Evolutionary conservation across 305 asterid species (phyloP).

Genomic region (Fraxinus platypoda): DNA sequence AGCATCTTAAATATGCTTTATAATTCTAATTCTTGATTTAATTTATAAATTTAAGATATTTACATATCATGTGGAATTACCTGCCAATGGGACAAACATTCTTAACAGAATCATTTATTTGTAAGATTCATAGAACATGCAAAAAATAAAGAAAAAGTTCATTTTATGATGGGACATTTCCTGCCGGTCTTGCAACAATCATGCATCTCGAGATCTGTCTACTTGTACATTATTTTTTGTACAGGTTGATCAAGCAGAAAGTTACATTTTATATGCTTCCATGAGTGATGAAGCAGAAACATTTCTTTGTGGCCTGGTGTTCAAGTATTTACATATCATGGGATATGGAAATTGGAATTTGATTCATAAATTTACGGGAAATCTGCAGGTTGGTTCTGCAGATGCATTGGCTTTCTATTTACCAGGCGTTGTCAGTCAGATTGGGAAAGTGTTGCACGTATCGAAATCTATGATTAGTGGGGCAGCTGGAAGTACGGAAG

Average conservation of each 20-base stretch:
- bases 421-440: slow-evolving; percentile 92
- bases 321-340: background rate
- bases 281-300: background rate
- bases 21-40: background rate
- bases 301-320: background rate
- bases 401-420: slow-evolving; percentile 93
- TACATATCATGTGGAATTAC: slow-evolving; percentile 2
- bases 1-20: background rate
- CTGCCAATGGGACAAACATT: slow-evolving; percentile 13
- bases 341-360: background rate
- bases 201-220: background rate
- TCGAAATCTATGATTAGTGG: slow-evolving; percentile 88
- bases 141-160: slow-evolving; percentile 1
- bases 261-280: background rate
- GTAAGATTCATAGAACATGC: background rate
- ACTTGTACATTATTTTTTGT: slow-evolving; percentile 11
- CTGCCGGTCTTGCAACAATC: slow-evolving; percentile 2
- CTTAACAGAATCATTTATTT: slow-evolving; percentile 2
- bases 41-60: background rate
- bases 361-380: slow-evolving; percentile 24
- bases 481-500: slow-evolving; percentile 83
- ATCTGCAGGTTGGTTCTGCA: slow-evolving; percentile 83
- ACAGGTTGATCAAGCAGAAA: slow-evolving; percentile 12
- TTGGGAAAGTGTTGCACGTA: slow-evolving; percentile 77
- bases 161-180: slow-evolving; percentile 1